Conservation (phyloP, 2,329 filamentous ascomycete species). For the Lasiodiplodia gonubiensis region DNA sequence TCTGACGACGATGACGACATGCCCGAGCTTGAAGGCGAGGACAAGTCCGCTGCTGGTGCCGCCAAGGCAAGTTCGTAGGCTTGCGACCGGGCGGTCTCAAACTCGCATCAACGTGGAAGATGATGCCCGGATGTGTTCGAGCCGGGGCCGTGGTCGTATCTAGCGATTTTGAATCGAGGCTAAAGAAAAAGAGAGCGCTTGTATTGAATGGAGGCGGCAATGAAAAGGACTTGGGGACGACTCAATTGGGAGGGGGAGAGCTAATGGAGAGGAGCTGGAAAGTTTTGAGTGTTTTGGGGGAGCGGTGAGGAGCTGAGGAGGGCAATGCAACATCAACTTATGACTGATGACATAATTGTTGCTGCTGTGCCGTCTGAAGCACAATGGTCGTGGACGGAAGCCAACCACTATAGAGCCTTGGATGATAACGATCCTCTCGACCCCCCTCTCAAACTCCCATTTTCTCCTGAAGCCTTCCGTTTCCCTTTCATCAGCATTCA, state of each 20-base stretch:
- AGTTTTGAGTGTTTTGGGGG: not conserved
- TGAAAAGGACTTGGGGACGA: conserved; percentile 1
- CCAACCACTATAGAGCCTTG: not conserved
- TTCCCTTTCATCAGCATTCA: not conserved
- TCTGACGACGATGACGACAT: conserved; percentile 78
- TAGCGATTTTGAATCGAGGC: conserved; percentile 14
- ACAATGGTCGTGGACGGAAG: not conserved
- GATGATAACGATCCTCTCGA: not conserved
- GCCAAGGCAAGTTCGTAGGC: conserved; percentile 36
- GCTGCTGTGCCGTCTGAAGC: conserved; percentile 3
- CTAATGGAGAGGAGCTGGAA: not conserved
- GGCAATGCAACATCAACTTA: not conserved
- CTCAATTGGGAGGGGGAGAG: not conserved
- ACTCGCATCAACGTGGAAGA: not conserved
- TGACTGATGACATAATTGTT: conserved; percentile 19
- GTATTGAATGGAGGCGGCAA: not conserved
- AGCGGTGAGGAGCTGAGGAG: conserved; percentile 19
- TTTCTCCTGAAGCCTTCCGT: not conserved
- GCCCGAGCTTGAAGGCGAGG: conserved; percentile 66
- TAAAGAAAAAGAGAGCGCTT: conserved; percentile 1
- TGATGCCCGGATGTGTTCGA: not conserved
- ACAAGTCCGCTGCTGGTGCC: conserved; percentile 27
- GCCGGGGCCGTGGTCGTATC: conserved; percentile 10
- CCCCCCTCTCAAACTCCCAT: not conserved
- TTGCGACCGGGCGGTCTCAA: not conserved